These are phyloP conservation scores for Fusarium praegraminearum DNA, from an alignment of 2,329 filamentous ascomycete species.

Conservation along the genomic window DNA sequence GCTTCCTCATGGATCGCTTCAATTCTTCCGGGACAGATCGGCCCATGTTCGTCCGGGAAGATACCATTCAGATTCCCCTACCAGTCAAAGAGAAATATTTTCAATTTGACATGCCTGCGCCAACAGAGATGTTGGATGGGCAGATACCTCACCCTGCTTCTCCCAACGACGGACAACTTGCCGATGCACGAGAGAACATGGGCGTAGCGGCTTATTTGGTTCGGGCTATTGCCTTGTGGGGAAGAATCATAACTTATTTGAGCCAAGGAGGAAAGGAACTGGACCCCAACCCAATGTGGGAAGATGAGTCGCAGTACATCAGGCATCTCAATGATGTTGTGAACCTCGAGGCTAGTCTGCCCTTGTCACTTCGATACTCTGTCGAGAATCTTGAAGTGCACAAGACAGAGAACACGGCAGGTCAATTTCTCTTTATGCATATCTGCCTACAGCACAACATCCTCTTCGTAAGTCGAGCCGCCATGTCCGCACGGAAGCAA, in stretches of 20 bases:
- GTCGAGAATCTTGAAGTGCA: conserved; percentile 87
- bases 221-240: conserved; percentile 87
- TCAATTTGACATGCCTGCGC: conserved; percentile 88
- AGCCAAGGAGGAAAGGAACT: conserved; percentile 88
- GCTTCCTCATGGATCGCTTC: conserved; percentile 96
- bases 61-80: conserved; percentile 87
- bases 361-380: conserved; percentile 78
- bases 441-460: conserved; percentile 90
- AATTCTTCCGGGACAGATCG: conserved; percentile 95
- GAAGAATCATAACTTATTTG: conserved; percentile 87
- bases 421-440: conserved; percentile 93
- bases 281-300: conserved; percentile 84
- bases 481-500: conserved; percentile 76
- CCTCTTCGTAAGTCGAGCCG: conserved; percentile 90
- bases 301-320: conserved; percentile 80
- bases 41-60: conserved; percentile 90
- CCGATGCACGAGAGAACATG: conserved; percentile 84
- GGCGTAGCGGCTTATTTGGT: conserved; percentile 93
- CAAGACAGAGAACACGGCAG: conserved; percentile 84
- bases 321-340: conserved; percentile 77
- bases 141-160: conserved; percentile 72
- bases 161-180: conserved; percentile 72
- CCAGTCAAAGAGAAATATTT: conserved; percentile 93
- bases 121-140: conserved; percentile 85
- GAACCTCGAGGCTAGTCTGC: conserved; percentile 76